Percentiles rank a stretch among this genome's conserved stretches.
Evolutionary conservation across 2,329 filamentous ascomycete species (phyloP).

Genomic region (Fusarium pseudograminearum): DNA sequence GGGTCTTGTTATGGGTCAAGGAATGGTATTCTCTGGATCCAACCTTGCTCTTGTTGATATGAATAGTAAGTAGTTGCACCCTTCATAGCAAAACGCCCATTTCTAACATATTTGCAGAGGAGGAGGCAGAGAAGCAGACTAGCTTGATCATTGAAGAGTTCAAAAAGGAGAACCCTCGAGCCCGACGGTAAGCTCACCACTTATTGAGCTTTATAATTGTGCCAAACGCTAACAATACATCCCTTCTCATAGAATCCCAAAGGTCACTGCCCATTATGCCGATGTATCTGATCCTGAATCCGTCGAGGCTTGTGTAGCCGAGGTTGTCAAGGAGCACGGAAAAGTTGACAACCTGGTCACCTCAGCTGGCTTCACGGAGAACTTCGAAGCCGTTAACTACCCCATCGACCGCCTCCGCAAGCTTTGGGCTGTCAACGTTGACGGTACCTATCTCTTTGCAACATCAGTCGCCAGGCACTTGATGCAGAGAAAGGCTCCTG

Average conservation of each 20-base stretch:
- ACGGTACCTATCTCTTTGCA: conserved; percentile 90
- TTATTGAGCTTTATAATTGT: neutral
- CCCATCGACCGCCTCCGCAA: conserved; percentile 92
- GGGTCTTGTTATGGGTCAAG: conserved; percentile 93
- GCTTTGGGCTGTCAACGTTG: conserved; percentile 94
- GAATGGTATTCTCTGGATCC: conserved; percentile 86
- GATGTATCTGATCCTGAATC: conserved; percentile 86
- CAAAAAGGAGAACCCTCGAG: conserved; percentile 81
- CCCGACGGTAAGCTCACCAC: conserved; percentile 66
- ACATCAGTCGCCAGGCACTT: conserved; percentile 87
- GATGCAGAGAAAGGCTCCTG: conserved; percentile 81
- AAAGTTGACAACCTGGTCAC: conserved; percentile 94
- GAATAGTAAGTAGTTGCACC: conserved; percentile 73
- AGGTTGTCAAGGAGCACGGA: conserved; percentile 71
- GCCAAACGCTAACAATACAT: conserved; percentile 8
- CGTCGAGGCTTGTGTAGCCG: conserved; percentile 78
- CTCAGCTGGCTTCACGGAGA: conserved; percentile 96
- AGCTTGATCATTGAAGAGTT: conserved; percentile 79
- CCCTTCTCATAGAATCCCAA: conserved; percentile 69
- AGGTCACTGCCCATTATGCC: conserved; percentile 88
- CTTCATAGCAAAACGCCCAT: neutral
- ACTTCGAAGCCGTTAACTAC: conserved; percentile 92
- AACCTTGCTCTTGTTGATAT: conserved; percentile 93
- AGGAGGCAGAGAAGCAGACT: conserved; percentile 85
- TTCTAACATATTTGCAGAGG: conserved; percentile 66